These are phyloP conservation scores for Sporothrix phasma DNA, from an alignment of 2,329 filamentous ascomycete species.

Conservation along the genomic window DNA sequence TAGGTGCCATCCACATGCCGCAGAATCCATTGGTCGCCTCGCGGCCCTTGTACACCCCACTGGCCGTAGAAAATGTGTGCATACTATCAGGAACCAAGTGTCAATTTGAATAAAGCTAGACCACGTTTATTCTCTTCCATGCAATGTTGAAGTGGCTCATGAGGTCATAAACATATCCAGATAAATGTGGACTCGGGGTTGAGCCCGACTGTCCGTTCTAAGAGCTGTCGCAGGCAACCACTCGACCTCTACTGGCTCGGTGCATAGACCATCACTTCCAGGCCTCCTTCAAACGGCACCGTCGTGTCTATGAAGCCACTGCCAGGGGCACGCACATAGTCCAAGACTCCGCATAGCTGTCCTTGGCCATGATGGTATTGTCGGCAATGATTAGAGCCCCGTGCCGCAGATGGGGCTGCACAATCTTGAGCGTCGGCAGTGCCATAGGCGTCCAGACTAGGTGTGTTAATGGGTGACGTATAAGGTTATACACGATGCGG, in stretches of 20 bases:
- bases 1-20: conserved; percentile 15
- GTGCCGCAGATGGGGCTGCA: conserved; percentile 25
- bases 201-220: not conserved
- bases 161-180: not conserved
- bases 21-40: conserved; percentile 19
- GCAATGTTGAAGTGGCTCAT: not conserved
- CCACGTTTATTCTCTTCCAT: not conserved
- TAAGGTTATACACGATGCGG: too few relatives aligned
- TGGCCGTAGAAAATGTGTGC: too few relatives aligned
- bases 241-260: not conserved
- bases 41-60: conserved; percentile 16
- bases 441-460: conserved; percentile 25
- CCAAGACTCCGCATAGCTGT: conserved; percentile 32
- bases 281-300: conserved; percentile 19
- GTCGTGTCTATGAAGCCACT: conserved; percentile 31
- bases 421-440: conserved; percentile 29
- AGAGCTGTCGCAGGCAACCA: not conserved
- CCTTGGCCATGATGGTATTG: conserved; percentile 28
- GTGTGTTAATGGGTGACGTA: not conserved
- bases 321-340: conserved; percentile 29
- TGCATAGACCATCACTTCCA: conserved; percentile 21
- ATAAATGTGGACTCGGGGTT: not conserved
- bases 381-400: conserved; percentile 35
- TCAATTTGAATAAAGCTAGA: too few relatives aligned
- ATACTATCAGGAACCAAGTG: too few relatives aligned